A percentile compares a stretch with the other conserved stretches of the same genome.
These are phyloP conservation scores for Asterella californica DNA, from an alignment of 225 moss, liverwort and hornwort species.

Conservation along the genomic window DNA sequence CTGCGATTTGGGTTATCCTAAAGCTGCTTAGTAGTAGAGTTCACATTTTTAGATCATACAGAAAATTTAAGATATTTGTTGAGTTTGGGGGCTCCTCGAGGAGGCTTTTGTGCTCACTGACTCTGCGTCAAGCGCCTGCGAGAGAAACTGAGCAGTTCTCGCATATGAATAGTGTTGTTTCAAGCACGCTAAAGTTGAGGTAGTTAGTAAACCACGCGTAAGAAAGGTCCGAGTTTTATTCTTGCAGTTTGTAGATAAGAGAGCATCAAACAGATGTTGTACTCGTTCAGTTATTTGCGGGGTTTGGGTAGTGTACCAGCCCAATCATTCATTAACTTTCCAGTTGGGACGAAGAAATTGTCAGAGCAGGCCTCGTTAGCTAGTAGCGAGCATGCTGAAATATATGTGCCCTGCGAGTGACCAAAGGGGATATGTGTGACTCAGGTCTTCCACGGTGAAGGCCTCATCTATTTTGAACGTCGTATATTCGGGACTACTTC, in stretches of 20 bases:
- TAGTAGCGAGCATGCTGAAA: too few relatives aligned
- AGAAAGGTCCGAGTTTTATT: conserved; percentile 1
- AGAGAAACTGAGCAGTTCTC: neutral
- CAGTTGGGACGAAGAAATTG: too few relatives aligned
- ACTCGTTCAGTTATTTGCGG: neutral
- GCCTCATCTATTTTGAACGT: too few relatives aligned
- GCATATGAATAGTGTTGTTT: neutral
- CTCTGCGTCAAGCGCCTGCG: neutral
- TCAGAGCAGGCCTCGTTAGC: too few relatives aligned
- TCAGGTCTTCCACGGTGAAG: too few relatives aligned
- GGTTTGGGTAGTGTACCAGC: too few relatives aligned
- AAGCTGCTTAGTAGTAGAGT: neutral
- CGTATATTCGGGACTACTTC: too few relatives aligned
- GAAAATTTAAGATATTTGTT: neutral
- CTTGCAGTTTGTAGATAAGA: conserved; percentile 20
- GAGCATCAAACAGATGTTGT: conserved; percentile 6
- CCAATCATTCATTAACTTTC: too few relatives aligned
- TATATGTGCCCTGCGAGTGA: too few relatives aligned
- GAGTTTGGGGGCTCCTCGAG: neutral
- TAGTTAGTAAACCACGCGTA: neutral
- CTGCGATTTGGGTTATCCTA: neutral
- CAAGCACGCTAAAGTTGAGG: neutral
- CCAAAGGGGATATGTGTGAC: too few relatives aligned
- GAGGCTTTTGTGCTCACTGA: conserved; percentile 9
- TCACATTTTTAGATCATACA: conserved; percentile 1